phyloP scores from a whole-genome alignment of 768 basidiomycete genomes.

The Lactarius pseudohatsudake region DNA sequence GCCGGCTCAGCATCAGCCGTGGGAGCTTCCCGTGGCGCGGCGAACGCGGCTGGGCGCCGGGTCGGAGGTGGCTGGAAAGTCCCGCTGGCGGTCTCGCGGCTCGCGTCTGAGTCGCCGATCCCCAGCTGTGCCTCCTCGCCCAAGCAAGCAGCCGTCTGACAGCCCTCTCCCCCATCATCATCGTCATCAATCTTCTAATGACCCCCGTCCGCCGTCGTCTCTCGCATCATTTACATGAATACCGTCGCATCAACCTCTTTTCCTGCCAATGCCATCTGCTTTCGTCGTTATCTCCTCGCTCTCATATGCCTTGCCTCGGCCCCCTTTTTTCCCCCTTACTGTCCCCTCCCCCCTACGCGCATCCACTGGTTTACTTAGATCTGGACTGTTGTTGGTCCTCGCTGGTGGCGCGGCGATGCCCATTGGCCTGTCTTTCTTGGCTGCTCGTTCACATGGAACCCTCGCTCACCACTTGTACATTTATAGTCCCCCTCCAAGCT shows the following conservation, averaged over 20 bases:
- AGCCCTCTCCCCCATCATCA: not conserved
- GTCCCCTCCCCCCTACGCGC: not conserved
- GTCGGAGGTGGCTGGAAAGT: conserved; percentile 27
- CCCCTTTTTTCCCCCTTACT: not conserved
- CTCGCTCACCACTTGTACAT: not conserved
- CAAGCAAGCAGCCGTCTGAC: conserved; percentile 14
- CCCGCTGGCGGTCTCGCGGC: conserved; percentile 8
- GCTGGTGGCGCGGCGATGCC: not conserved
- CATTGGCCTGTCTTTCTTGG: not conserved
- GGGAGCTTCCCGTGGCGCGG: conserved; percentile 19
- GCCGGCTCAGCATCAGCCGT: not conserved
- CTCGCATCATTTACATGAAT: conserved; percentile 4
- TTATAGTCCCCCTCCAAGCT: too few relatives aligned
- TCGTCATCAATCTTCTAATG: not conserved
- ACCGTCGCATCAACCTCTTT: conserved; percentile 7
- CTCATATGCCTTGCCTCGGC: conserved; percentile 16
- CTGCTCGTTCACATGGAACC: not conserved
- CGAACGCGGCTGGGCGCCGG: conserved; percentile 14
- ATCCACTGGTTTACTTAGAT: conserved; percentile 9
- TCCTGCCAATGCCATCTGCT: conserved; percentile 8
- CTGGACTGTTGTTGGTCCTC: not conserved
- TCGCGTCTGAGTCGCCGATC: conserved; percentile 4
- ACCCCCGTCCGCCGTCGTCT: not conserved
- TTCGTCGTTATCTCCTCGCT: conserved; percentile 25
- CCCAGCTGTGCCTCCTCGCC: conserved; percentile 11